A percentile compares a stretch with the other conserved stretches of the same genome.
Conservation (phyloP, 805 yeast genomes). For the Peterozyma xylosa region DNA sequence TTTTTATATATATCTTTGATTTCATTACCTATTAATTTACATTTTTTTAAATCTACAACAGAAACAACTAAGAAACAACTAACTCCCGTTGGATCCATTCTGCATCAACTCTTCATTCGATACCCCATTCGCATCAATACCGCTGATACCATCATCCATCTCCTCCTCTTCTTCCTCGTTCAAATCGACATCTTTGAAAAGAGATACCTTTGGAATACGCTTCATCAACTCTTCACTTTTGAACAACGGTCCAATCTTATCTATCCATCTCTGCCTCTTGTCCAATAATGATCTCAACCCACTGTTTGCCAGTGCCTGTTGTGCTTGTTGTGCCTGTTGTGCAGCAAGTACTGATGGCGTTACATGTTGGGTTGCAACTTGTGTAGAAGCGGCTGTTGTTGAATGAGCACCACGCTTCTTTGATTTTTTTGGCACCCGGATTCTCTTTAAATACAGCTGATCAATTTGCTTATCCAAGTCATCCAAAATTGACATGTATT, state of each 20-base stretch:
- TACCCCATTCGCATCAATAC: conserved; percentile 6
- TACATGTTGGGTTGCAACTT: conserved; percentile 21
- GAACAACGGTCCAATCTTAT: conserved; percentile 83
- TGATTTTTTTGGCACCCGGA: conserved; percentile 63
- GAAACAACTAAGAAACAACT: too few relatives aligned
- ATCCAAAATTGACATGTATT: conserved; percentile 80
- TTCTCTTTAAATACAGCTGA: conserved; percentile 80
- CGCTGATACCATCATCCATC: conserved; percentile 17
- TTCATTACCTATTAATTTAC: too few relatives aligned
- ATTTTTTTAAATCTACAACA: too few relatives aligned
- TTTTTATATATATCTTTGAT: too few relatives aligned
- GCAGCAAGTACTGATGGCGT: conserved; percentile 24
- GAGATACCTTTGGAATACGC: conserved; percentile 58
- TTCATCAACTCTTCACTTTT: conserved; percentile 61
- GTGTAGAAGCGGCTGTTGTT: conserved; percentile 19
- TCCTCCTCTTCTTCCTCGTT: conserved; percentile 14
- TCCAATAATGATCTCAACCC: conserved; percentile 77
- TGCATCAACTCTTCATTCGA: conserved; percentile 9
- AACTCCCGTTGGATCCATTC: too few relatives aligned
- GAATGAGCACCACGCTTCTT: conserved; percentile 37
- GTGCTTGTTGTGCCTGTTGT: conserved; percentile 24
- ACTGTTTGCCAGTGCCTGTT: conserved; percentile 67
- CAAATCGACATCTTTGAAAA: conserved; percentile 35
- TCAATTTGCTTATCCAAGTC: conserved; percentile 96
- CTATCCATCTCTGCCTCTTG: conserved; percentile 83